Base-by-base conservation (phyloP, 768 basidiomycete genomes). In the Termitomyces sp. region DNA sequence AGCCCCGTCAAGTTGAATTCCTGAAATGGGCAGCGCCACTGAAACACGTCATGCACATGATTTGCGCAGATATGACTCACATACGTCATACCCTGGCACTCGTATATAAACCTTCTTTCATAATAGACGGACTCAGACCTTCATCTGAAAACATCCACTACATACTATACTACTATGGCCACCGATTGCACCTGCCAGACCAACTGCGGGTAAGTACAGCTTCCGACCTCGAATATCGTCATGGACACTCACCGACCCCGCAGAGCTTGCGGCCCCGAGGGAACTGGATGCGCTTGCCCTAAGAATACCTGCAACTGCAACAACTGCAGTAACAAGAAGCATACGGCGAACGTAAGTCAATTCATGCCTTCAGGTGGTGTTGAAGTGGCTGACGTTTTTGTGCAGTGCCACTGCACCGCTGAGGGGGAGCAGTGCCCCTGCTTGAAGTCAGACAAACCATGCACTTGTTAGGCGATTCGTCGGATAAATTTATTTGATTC, bases 261-360 rank as follows among this genome's bases (percentile, higher is more conserved):
- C 58, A 78, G 77, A 36, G 62, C 71, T 52, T 78, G 77, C 63
- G 77, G 76, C 12, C 71, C 74, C n/a, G 55, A 67, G 28, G 75
- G 75, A 60, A 74, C 73, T 16, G 76, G 75, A 20, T 77, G 77
- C 55, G 60, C 73, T 1, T 79, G 77, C 67, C 57, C 69, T 2
- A 71, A 75, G 68, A 72, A 67, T 33, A 69, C 73, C 55, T 79
- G 77, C 63, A 66, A 73, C 52, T 79, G 77, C 61, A 66, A 67
- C 18, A 64, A 75, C 46, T 79, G 77, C 63, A 53, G 58, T 7
- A 79, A 79, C 60, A 79, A 79, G 65, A 67, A 65, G 5, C 77
- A 78, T 59, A 74, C 76, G n/a, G 66, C 63, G 24, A 70, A 73
- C 63, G 77, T 76, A 54, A 53, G 68, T 65, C 42, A 11, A 38